Evolutionary conservation across 495 filamentous ascomycete species (phyloP).

Genomic region (Lasiosphaeria miniovina): DNA sequence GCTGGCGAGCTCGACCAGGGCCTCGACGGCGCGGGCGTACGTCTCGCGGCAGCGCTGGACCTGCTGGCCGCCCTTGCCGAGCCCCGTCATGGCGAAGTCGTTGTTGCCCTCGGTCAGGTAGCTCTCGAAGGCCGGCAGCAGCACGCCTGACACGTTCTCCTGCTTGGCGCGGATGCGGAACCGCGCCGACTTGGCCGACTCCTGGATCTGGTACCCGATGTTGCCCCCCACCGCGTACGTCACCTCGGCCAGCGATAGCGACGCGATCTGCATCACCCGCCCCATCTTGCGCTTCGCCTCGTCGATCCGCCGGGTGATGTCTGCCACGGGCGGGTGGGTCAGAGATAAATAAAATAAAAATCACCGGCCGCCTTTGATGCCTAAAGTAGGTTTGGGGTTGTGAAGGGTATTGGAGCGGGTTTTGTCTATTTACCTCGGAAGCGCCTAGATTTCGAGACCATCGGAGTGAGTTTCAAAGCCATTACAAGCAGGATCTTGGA

Average conservation of each 20-base stretch:
- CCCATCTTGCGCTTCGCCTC: slow-evolving; percentile 99
- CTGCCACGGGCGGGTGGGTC: slow-evolving; percentile 35
- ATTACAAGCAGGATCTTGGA: background rate
- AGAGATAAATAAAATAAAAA: slow-evolving; percentile 8
- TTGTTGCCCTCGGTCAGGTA: slow-evolving; percentile 82
- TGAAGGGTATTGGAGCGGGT: background rate
- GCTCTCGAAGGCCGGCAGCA: slow-evolving; percentile 90
- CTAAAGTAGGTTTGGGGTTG: background rate
- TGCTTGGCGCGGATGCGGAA: slow-evolving; percentile 92
- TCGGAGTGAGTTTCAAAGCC: slow-evolving; percentile 8
- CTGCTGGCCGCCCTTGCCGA: slow-evolving; percentile 97
- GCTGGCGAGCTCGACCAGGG: slow-evolving; percentile 92
- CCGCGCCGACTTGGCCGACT: slow-evolving; percentile 86
- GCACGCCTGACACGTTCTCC: slow-evolving; percentile 96
- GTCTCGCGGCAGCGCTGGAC: slow-evolving; percentile 94
- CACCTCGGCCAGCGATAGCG: slow-evolving; percentile 96
- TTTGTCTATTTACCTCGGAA: slow-evolving; percentile 65
- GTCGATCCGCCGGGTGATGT: slow-evolving; percentile 96
- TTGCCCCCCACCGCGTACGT: slow-evolving; percentile 96
- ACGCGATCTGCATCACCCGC: slow-evolving; percentile 97
- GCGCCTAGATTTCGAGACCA: slow-evolving; percentile 53
- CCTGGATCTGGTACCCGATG: slow-evolving; percentile 95
- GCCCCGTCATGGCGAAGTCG: slow-evolving; percentile 92
- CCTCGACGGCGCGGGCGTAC: slow-evolving; percentile 95
- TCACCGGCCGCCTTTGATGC: background rate